Evolutionary conservation across 1,139 yeast genomes (phyloP), one percentile per base, ranked within the genome.

Genomic region (Zhuliangozyma parablackwelliae): DNA sequence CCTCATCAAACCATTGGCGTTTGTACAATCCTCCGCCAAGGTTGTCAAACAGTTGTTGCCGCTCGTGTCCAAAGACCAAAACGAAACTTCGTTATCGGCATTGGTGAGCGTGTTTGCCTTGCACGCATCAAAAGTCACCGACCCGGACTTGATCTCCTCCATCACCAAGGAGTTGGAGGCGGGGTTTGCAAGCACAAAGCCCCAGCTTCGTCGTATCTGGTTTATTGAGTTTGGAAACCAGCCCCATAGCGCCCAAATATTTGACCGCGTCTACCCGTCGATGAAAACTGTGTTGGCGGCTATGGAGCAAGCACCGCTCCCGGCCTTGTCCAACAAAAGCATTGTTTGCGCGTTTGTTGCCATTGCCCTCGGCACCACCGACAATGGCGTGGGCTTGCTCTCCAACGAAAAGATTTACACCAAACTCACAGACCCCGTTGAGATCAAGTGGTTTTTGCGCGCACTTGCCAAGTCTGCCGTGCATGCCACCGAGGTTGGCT

Each of bases 131-230:
- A 40, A 39, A 5, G 33, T 44, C n/a, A 42, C 45, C n/a, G 44
- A 43, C 7, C 45, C 45, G 2, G 39, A 38, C 11, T 30, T 44
- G 26, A 38, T 45, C 23, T 37, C 46, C 23, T 43, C 41, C n/a
- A 30, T 35, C 8, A 25, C 33, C 3, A 32, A 35, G 20, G 42
- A 40, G 13, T 38, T 39, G 16, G 37, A 36, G 9, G 39, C 46
- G 29, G 97, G 96, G 0, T 62, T 89, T 11, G 53, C 61, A 10
- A 92, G 86, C 28, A 73, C 84, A 48, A 85, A 85, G 46, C 59
- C 72, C 9, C 75, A 73, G 28, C 57, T 86, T 28, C 75, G 82
- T 47, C 78, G 76, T 49, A 63, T 78, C 21, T 92, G 97, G 97
- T 71, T 75, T 36, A 55, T 70, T 27, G 64, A 77, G 7, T 53